Evolutionary conservation across 306 rosid genomes (phyloP), one percentile per base, ranked within the genome.

Genomic region (Medicago lupulina): DNA sequence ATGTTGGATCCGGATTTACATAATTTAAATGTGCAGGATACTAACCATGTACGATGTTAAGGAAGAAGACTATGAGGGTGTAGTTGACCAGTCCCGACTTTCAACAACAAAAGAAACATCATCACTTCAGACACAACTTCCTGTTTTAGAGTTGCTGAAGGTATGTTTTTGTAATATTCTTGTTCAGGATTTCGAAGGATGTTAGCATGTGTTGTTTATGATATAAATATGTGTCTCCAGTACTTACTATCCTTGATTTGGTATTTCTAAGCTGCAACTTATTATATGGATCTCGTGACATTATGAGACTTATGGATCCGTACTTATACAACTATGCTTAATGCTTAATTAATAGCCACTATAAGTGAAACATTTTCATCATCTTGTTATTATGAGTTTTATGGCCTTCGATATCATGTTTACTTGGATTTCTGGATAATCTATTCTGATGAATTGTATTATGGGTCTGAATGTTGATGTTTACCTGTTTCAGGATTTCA

Each of bases 141-240:
- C 98, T 25, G 89, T 95, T 66, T 75, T 92, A 72, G 98, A 92
- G 83, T 88, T 95, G 89, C 88, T 92, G 60, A 95, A 95, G 84
- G 98, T 92, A 82, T 34, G 88, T 84, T 31, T 41, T 49, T 64
- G 28, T 51, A 23, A 63, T 75, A 55, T 47, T 61, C 13, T 64
- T 47, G 72, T 73, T 73, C 38, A 55, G 41, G 65, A 57, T 16
- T 58, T n/a, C 23, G 15, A 11, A 9, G 70, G 18, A 50, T 76
- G 28, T 66, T 19, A 61, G 70, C 75, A 18, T 51, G 73, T 21
- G 2, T 21, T 67, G 9, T 39, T 12, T 74, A 14, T 77, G 53
- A 40, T 19, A 59, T 54, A 25, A 28, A 25, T 44, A 54, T 67
- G 49, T 53, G 67, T 8, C 60, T 73, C 67, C 67, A 50, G 50